Evolutionary conservation across 139 green algal genomes (phyloP).

Genomic region (Chlamydomonas sp.): DNA sequence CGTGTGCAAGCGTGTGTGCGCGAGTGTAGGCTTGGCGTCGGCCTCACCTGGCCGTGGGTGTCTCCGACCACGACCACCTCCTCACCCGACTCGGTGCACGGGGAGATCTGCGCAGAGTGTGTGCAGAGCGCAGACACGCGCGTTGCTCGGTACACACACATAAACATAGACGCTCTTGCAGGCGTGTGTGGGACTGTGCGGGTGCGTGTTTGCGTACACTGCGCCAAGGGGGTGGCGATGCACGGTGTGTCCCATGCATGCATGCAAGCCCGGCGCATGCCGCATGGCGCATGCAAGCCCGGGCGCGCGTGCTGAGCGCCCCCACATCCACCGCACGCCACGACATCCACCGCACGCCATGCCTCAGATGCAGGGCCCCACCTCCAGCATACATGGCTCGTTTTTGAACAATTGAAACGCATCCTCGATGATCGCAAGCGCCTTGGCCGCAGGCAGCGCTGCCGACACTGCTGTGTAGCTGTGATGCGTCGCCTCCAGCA

Average conservation of each 20-base stretch:
- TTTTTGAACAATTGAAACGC: slow-evolving; percentile 4
- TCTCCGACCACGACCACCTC: slow-evolving; percentile 11
- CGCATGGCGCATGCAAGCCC: neutral
- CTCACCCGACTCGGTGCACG: neutral
- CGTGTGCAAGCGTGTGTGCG: too few relatives aligned
- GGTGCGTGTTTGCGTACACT: neutral
- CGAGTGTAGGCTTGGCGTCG: neutral
- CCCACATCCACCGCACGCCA: neutral
- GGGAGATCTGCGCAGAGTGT: neutral
- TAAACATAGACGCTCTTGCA: too few relatives aligned
- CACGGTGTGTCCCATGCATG: neutral
- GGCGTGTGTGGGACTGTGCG: too few relatives aligned
- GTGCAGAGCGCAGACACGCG: too few relatives aligned
- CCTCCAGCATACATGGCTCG: slow-evolving; percentile 6
- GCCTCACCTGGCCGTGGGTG: slow-evolving; percentile 15
- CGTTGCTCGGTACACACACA: too few relatives aligned
- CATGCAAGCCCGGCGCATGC: neutral
- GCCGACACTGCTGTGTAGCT: neutral
- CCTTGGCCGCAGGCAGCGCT: neutral
- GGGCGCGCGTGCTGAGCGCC: neutral
- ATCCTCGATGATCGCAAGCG: neutral
- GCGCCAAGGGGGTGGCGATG: neutral
- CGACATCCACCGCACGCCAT: neutral
- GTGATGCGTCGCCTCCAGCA: neutral
- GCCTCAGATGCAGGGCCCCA: neutral